These are phyloP conservation scores for Sporothrix pseudoabietina DNA, from an alignment of 2,329 filamentous ascomycete species.

Conservation along the genomic window DNA sequence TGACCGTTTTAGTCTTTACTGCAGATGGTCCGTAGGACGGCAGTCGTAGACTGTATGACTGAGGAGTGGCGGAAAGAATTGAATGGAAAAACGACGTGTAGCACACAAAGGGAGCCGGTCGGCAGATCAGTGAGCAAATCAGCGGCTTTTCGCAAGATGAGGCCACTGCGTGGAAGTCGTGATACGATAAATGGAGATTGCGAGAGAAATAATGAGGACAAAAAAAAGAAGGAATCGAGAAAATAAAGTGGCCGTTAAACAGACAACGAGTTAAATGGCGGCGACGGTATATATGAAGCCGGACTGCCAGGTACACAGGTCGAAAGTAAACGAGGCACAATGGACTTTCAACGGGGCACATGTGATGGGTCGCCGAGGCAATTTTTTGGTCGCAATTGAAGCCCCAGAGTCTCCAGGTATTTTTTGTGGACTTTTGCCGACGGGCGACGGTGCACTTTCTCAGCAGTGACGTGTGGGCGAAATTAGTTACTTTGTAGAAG, in stretches of 20 bases:
- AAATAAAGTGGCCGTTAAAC: not conserved
- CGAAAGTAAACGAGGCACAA: constrained; percentile 6
- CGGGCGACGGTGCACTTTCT: constrained; percentile 11
- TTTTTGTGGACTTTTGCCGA: constrained; percentile 12
- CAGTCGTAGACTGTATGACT: not conserved
- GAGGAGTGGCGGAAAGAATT: not conserved
- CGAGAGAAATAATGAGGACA: not conserved
- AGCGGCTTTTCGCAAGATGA: constrained; percentile 26
- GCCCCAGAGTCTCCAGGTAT: not conserved
- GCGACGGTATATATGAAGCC: constrained; percentile 14
- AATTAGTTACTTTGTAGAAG: not conserved
- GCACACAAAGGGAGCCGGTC: constrained; percentile 11
- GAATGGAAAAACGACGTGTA: not conserved
- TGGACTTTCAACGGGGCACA: not conserved
- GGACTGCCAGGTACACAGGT: not conserved
- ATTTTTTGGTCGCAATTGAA: not conserved
- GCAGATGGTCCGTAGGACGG: not conserved
- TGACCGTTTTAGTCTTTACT: constrained; percentile 12
- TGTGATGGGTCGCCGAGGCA: constrained; percentile 24
- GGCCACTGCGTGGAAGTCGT: constrained; percentile 21
- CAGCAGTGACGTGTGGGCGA: not conserved
- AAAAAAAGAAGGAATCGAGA: not conserved
- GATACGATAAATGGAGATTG: constrained; percentile 11
- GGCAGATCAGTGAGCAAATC: constrained; percentile 19
- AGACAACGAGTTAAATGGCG: not conserved